These are phyloP conservation scores for Pascua guehoae DNA, from an alignment of 1,284 basidiomycete genomes.

Conservation along the genomic window DNA sequence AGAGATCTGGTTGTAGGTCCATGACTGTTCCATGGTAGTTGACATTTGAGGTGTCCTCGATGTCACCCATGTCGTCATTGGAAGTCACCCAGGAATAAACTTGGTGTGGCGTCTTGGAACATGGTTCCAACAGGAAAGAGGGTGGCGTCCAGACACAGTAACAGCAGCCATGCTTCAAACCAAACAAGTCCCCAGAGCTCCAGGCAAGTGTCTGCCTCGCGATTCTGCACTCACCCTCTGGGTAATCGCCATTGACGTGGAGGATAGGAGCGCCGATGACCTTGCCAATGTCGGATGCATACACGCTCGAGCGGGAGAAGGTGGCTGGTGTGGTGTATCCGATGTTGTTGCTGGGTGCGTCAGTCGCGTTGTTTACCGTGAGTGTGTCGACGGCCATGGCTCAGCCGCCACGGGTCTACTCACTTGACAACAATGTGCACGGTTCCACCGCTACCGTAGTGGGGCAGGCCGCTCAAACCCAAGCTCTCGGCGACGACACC, in stretches of 20 bases:
- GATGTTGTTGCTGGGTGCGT: slow-evolving; percentile 56
- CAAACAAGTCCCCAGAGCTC: slow-evolving; percentile 18
- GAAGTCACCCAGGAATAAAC: too few relatives aligned
- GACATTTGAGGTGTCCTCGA: too few relatives aligned
- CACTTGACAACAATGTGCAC: slow-evolving; percentile 89
- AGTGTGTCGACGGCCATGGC: neutral
- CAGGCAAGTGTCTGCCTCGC: too few relatives aligned
- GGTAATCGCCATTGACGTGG: slow-evolving; percentile 87
- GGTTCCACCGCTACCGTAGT: slow-evolving; percentile 82
- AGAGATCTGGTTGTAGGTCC: too few relatives aligned
- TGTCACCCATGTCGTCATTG: too few relatives aligned
- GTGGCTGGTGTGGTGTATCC: slow-evolving; percentile 85
- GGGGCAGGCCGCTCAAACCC: slow-evolving; percentile 76
- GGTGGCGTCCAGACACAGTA: neutral
- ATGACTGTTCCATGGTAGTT: too few relatives aligned
- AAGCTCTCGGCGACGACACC: slow-evolving; percentile 84
- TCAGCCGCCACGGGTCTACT: slow-evolving; percentile 35
- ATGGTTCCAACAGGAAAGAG: neutral
- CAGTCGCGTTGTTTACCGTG: neutral
- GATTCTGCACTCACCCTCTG: slow-evolving; percentile 61
- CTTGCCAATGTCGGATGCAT: slow-evolving; percentile 85
- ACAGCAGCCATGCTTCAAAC: neutral
- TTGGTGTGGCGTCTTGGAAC: neutral
- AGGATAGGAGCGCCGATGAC: slow-evolving; percentile 82
- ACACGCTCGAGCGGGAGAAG: slow-evolving; percentile 73